These are phyloP conservation scores for Pinguiococcus pyrenoidosus DNA, from an alignment of 108 stramenopile species.

Conservation along the genomic window DNA sequence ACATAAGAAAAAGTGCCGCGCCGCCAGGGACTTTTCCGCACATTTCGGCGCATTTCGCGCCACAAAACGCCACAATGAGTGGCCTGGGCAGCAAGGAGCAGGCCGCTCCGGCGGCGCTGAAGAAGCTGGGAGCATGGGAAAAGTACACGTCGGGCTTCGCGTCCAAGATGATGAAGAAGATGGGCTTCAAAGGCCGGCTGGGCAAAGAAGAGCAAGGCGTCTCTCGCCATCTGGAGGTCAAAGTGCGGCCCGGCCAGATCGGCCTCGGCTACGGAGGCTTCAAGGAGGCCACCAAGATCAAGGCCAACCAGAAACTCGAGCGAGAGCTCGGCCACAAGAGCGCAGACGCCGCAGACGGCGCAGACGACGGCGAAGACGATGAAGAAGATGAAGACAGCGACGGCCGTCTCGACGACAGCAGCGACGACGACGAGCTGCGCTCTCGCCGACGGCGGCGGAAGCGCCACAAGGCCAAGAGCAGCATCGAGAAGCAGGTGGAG, in stretches of 20 bases:
- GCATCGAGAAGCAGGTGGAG: no score
- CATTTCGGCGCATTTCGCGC: no score
- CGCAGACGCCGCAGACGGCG: background rate
- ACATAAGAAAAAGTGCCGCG: no score
- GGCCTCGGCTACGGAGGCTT: conserved; percentile 29
- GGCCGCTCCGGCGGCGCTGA: no score
- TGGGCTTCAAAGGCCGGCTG: conserved; percentile 25
- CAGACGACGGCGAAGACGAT: conserved; percentile 12
- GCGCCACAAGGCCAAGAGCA: no score
- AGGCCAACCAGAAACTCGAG: background rate
- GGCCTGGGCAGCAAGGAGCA: no score
- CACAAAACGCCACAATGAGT: no score
- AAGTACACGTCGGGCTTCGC: conserved; percentile 22
- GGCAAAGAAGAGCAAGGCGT: conserved; percentile 29
- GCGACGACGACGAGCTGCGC: no score
- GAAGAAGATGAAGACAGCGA: conserved; percentile 12
- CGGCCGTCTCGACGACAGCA: no score
- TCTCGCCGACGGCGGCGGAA: no score
- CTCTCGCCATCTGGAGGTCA: conserved; percentile 24
- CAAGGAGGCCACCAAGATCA: conserved; percentile 26
- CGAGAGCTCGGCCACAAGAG: background rate
- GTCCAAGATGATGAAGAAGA: conserved; percentile 20
- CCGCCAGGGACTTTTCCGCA: no score
- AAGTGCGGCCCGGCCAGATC: conserved; percentile 18
- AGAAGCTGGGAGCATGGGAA: conserved; percentile 18